Base-by-base conservation (phyloP, 2,329 filamentous ascomycete genomes). In the Ceratocystis alfenasii region DNA sequence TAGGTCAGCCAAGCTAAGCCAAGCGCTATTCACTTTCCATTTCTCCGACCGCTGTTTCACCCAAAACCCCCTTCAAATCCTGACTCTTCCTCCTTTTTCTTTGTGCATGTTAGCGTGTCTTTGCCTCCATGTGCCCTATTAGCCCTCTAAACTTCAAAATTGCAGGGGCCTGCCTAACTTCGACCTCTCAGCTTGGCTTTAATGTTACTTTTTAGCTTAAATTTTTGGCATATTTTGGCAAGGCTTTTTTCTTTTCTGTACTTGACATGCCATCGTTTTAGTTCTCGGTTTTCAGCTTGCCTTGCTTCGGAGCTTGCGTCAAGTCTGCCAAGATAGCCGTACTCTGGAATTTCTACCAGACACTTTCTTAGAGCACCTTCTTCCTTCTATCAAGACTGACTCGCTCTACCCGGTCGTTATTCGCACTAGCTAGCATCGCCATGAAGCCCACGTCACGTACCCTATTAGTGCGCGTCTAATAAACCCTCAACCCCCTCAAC, bases 1-100 rank as follows among this genome's bases (percentile, higher is more conserved):
- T 2, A 3, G 36, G 10, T 8, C 12, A 41, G 36, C 36, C 3
- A 41, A 41, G 10, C 36, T 8, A 36, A 20, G n/a, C n/a, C 46
- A 50, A 25, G 48, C 48, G 20, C 22, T 25, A 12, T 4, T 41
- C 36, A 12, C 36, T 41, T 41, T 41, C 36, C 12, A 41, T 50
- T 50, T 50, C 48, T 50, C 48, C 48, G n/a, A 22, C 48, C 48
- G 48, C 48, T 50, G 48, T 50, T 50, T 50, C 48, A 50, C n/a
- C 48, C 22, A 41, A 41, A 15, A 30, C 45, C 17, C n/a, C n/a
- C 48, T 25, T 22, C 48, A 25, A 50, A 50, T 50, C 20, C 48
- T 25, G 25, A 25, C 48, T 25, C 48, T 50, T 50, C 48, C 22
- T 20, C n/a, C 22, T 50, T 22, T 22, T 22, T 20, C 46, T 50